Percentiles rank a stretch among this genome's conserved stretches.
Conservation (phyloP, 148 eudicot genomes). For the Rhododendron griersonianum region DNA sequence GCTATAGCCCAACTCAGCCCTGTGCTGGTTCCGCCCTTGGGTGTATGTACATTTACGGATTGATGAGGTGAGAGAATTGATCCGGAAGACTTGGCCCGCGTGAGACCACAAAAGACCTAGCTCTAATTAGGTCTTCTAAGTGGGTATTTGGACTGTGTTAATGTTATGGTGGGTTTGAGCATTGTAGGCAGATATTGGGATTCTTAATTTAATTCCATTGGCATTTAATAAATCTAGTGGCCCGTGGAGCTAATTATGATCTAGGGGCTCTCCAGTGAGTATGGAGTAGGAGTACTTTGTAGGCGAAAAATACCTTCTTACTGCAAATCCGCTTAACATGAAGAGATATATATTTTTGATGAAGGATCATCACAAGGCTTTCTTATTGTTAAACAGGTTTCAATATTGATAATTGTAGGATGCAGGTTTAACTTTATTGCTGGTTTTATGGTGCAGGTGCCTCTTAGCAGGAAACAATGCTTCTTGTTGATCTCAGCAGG, state of each 20-base stretch:
- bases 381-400: neutral
- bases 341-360: neutral
- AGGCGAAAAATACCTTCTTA: neutral
- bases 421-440: neutral
- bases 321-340: neutral
- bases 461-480: slow-evolving; percentile 67
- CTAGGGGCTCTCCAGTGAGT: neutral
- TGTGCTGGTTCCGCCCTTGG: too few species aligned
- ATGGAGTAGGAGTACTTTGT: neutral
- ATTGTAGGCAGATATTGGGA: neutral
- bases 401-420: neutral
- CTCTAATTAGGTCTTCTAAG: neutral
- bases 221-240: neutral
- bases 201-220: neutral
- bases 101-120: neutral
- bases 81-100: neutral
- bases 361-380: neutral
- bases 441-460: slow-evolving; percentile 44
- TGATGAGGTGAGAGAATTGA: neutral
- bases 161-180: neutral
- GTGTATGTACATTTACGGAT: neutral
- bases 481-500: slow-evolving; percentile 70
- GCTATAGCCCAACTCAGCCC: too few species aligned
- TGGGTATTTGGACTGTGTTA: neutral
- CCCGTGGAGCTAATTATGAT: neutral